Percentiles rank a stretch among this genome's conserved stretches.
phyloP scores from a whole-genome alignment of 2,329 filamentous ascomycete genomes.

The Verticillium zaregamsianum region DNA sequence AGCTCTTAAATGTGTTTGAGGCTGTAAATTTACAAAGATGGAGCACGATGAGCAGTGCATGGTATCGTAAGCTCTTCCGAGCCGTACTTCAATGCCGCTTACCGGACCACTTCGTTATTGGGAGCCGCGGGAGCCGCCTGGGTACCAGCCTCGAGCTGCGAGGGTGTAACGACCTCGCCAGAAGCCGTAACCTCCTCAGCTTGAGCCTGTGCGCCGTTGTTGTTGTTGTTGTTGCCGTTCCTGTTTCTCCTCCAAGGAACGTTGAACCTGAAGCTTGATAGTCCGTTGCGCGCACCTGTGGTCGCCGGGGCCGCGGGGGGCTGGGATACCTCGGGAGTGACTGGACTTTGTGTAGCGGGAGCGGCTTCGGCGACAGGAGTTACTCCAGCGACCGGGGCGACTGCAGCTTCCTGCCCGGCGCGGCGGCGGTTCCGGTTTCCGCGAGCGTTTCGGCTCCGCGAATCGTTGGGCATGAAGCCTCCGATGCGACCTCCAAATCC shows the following conservation, averaged over 20 bases:
- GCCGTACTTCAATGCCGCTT: background rate
- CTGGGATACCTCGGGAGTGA: constrained; percentile 1
- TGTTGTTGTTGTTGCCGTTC: constrained; percentile 11
- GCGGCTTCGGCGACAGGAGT: background rate
- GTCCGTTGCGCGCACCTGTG: constrained; percentile 5
- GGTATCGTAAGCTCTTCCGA: background rate
- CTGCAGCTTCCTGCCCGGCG: constrained; percentile 1
- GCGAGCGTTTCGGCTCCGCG: constrained; percentile 3
- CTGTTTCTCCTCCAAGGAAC: constrained; percentile 13
- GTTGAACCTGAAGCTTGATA: constrained; percentile 10
- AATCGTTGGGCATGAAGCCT: constrained; percentile 3
- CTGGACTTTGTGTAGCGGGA: constrained; percentile 1
- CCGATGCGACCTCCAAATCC: constrained; percentile 8
- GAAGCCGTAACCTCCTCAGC: constrained; percentile 16
- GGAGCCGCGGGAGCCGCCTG: constrained; percentile 17
- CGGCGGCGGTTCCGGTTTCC: constrained; percentile 6
- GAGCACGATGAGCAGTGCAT: background rate
- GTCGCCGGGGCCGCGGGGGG: background rate
- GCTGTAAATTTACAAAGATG: background rate
- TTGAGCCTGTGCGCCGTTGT: background rate
- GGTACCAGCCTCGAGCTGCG: constrained; percentile 42
- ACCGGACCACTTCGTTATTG: background rate
- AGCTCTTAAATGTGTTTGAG: background rate
- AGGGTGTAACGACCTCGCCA: constrained; percentile 34
- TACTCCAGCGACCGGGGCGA: constrained; percentile 1